A percentile compares a stretch with the other conserved stretches of the same genome.
These are phyloP conservation scores for Pilatotrama ljubarskyi DNA, from an alignment of 768 basidiomycete genomes.

Conservation along the genomic window DNA sequence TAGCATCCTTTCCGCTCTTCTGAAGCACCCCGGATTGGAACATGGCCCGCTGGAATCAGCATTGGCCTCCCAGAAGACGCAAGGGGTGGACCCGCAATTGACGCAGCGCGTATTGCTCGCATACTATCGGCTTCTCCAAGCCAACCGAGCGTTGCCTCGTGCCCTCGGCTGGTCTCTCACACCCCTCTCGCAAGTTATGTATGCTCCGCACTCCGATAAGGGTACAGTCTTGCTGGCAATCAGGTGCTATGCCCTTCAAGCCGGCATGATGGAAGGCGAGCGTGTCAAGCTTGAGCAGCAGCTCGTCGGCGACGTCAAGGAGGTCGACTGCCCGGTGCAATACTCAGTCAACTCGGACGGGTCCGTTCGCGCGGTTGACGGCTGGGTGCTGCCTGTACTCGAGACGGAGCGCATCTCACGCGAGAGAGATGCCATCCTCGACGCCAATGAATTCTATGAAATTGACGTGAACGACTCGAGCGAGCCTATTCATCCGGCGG, in stretches of 20 bases:
- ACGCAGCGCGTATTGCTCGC: constrained; percentile 74
- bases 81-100: constrained; percentile 41
- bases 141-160: constrained; percentile 67
- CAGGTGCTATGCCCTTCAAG: constrained; percentile 74
- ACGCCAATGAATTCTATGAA: constrained; percentile 48
- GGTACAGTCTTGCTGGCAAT: constrained; percentile 72
- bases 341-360: constrained; percentile 55
- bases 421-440: constrained; percentile 45
- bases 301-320: constrained; percentile 58
- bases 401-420: constrained; percentile 64
- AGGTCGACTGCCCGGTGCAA: constrained; percentile 62
- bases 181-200: constrained; percentile 45
- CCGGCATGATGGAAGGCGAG: constrained; percentile 76
- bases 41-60: constrained; percentile 56
- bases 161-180: constrained; percentile 60
- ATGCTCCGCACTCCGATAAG: constrained; percentile 56
- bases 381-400: constrained; percentile 77
- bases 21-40: constrained; percentile 43
- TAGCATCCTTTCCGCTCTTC: constrained; percentile 59
- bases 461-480: constrained; percentile 36
- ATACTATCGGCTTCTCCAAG: constrained; percentile 78
- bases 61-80: constrained; percentile 30
- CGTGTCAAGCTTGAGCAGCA: constrained; percentile 63
- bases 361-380: constrained; percentile 53
- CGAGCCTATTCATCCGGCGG: constrained; percentile 41